Base-by-base conservation (phyloP, 78 protist genomes). In the Dictyostelium capitatum region DNA sequence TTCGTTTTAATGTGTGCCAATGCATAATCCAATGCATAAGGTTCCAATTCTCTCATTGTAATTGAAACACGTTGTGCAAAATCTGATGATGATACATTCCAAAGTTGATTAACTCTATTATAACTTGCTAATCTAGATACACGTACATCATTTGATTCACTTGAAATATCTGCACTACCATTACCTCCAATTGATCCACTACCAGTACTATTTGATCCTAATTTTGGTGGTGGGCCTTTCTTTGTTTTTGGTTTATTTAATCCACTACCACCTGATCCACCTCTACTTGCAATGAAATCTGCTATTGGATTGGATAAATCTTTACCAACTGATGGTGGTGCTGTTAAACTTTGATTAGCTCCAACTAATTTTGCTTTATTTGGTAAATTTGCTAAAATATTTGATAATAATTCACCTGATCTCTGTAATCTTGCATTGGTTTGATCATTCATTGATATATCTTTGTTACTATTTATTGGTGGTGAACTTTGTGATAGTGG, bases 301-400 rank as follows among this genome's bases (percentile, higher is more conserved):
- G 93, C 93, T 43, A 87, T 87, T 15, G 93, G 93, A 51, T 87
- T 87, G 6, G 84, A 59, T 6, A 87, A 59, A 62, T 85, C 93
- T n/a, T 77, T 77, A 32, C 57, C 59, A 10, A 87, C 65, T 17
- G 93, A 48, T 15, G 93, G 93, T 62, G 93, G 93, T 41, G 93
- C 93, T 25, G 93, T 87, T 19, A 75, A 64, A 19, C 83, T 75
- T 64, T 87, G 93, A 77, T 53, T 53, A 46, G 73, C 41, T 19
- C 46, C 43, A 2, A 37, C 47, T 48, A 54, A 53, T 51, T 87
- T 87, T 19, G 46, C 80, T 20, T 51, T 56, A 37, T 37, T 37
- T 80, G 57, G 78, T 59, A 80, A 70, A 37, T 48, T 41, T n/a
- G 37, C 8, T 17, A 59, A 37, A 3, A 87, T n/a, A 65, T 77